Evolutionary conservation across 768 basidiomycete species (phyloP).

Genomic region (Calocybe gangraenosa): DNA sequence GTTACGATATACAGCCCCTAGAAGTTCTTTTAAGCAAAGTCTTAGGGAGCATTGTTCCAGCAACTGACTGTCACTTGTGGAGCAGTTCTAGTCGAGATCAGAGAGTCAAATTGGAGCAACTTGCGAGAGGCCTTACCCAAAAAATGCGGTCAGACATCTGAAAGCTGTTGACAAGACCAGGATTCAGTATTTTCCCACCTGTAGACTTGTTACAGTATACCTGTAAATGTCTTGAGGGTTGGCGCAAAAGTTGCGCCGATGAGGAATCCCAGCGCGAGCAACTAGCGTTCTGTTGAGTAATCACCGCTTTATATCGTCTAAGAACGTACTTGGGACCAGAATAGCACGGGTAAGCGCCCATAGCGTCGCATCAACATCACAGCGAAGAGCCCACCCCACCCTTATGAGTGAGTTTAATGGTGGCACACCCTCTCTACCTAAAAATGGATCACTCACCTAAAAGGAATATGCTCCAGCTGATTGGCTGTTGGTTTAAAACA

Average conservation of each 20-base stretch:
- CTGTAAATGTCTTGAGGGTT: constrained; percentile 45
- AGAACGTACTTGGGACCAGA: constrained; percentile 64
- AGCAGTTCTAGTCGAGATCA: constrained; percentile 3
- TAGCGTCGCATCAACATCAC: constrained; percentile 60
- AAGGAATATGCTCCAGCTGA: constrained; percentile 64
- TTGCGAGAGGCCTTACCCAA: constrained; percentile 32
- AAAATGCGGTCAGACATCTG: constrained; percentile 56
- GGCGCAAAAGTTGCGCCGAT: constrained; percentile 56
- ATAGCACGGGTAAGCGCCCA: constrained; percentile 63
- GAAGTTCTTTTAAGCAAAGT: not conserved
- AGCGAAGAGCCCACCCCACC: constrained; percentile 59
- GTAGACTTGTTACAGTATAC: constrained; percentile 17
- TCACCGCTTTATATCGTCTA: too few relatives aligned
- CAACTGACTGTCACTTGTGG: constrained; percentile 56
- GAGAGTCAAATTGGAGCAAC: not conserved
- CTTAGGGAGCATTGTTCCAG: constrained; percentile 4
- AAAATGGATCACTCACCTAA: constrained; percentile 32
- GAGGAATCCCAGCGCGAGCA: constrained; percentile 54
- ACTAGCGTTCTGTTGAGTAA: too few relatives aligned
- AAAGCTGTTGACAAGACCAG: constrained; percentile 34
- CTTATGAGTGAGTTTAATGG: too few relatives aligned
- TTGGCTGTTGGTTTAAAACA: not conserved
- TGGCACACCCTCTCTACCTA: too few relatives aligned
- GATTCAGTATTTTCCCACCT: not conserved
- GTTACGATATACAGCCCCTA: constrained; percentile 59